A percentile compares a stretch with the other conserved stretches of the same genome.
phyloP scores from a whole-genome alignment of 2,329 filamentous ascomycete species.

The Trichoderma atrobrunneum region DNA sequence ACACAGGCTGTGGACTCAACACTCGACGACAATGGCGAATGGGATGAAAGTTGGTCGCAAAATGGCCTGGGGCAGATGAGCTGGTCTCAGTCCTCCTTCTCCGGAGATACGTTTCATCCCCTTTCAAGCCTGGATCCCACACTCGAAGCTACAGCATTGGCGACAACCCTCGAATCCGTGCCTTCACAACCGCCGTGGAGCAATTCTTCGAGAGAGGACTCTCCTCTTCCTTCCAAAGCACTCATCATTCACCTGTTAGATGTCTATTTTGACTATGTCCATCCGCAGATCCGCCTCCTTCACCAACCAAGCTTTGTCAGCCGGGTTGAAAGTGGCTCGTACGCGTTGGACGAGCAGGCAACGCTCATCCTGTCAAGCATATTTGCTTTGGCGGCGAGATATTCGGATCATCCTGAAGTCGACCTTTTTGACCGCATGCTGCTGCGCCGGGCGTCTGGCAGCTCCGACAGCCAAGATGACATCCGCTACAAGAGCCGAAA shows the following conservation, averaged over 20 bases:
- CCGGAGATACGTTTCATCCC: not conserved
- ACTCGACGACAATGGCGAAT: not conserved
- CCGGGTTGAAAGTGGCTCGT: not conserved
- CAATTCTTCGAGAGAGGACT: not conserved
- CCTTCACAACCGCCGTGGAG: not conserved
- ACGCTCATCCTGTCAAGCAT: not conserved
- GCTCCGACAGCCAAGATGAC: not conserved
- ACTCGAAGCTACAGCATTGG: not conserved
- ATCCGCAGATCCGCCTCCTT: not conserved
- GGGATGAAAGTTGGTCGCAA: not conserved
- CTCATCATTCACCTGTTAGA: not conserved
- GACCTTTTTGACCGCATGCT: not conserved
- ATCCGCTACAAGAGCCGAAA: not conserved
- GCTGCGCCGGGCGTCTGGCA: not conserved
- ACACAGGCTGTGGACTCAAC: not conserved
- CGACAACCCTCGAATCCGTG: not conserved
- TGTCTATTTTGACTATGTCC: not conserved
- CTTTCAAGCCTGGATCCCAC: not conserved
- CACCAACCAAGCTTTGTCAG: not conserved
- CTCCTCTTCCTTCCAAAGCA: not conserved
- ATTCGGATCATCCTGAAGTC: not conserved
- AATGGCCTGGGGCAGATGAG: not conserved
- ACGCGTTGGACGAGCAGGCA: not conserved
- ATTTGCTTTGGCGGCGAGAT: not conserved
- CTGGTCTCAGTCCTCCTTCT: not conserved